Conservation (phyloP, 495 filamentous ascomycete genomes). For the Alectoria sarmentosa region DNA sequence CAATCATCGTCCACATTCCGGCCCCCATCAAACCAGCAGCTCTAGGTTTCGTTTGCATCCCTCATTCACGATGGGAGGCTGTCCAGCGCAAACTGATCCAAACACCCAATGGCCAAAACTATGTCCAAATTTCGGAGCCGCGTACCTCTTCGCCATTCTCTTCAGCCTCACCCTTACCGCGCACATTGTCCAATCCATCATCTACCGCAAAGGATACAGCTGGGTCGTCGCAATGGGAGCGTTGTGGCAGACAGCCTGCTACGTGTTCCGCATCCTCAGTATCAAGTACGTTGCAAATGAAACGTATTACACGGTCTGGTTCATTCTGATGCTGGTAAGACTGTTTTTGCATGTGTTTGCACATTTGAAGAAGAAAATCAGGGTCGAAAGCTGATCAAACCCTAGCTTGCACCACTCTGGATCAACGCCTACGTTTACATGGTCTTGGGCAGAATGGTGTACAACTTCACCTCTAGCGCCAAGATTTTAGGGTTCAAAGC, state of each 20-base stretch:
- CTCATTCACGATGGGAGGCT: conserved; percentile 1
- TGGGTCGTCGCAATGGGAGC: conserved; percentile 49
- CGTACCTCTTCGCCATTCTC: conserved; percentile 33
- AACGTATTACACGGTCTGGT: conserved; percentile 27
- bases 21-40: neutral
- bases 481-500: conserved; percentile 45
- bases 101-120: conserved; percentile 21
- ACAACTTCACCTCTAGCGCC: conserved; percentile 46
- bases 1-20: neutral
- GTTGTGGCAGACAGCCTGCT: conserved; percentile 41
- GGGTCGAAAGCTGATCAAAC: conserved; percentile 2
- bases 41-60: neutral
- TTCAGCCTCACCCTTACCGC: conserved; percentile 34
- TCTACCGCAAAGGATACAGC: conserved; percentile 39
- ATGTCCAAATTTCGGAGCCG: conserved; percentile 26
- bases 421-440: conserved; percentile 67
- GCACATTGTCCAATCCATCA: conserved; percentile 38
- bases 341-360: too few species aligned
- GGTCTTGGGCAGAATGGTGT: conserved; percentile 56
- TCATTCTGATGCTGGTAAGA: conserved; percentile 27
- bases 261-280: conserved; percentile 33
- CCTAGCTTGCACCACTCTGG: conserved; percentile 33
- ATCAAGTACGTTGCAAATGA: conserved; percentile 17
- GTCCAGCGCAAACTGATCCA: conserved; percentile 15
- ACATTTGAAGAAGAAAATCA: neutral